These are phyloP conservation scores for Cardamine occulta DNA, from an alignment of 345 rosid species.

Conservation along the genomic window DNA sequence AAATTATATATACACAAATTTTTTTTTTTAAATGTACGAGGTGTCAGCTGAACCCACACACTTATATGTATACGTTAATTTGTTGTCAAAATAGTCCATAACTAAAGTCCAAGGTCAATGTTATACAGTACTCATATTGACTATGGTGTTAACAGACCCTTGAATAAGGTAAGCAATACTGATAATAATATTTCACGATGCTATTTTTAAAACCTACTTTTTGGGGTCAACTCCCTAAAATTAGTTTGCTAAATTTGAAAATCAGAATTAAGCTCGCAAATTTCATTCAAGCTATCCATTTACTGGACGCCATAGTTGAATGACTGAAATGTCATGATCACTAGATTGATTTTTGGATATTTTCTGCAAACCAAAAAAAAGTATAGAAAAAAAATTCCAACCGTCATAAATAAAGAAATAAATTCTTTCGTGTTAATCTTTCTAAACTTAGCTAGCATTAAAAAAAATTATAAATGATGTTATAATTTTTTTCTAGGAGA, in stretches of 20 bases:
- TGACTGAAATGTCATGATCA: constrained; percentile 20
- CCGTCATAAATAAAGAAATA: too few relatives aligned
- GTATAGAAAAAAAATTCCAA: neutral
- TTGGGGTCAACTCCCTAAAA: neutral
- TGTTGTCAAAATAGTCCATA: constrained; percentile 11
- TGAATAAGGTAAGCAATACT: constrained; percentile 9
- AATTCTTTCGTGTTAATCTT: too few relatives aligned
- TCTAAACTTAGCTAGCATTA: neutral
- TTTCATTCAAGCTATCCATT: constrained; percentile 5
- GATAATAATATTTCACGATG: constrained; percentile 20
- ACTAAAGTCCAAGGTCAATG: constrained; percentile 28
- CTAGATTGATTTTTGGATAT: neutral
- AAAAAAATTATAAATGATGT: too few relatives aligned
- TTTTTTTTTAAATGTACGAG: too few relatives aligned
- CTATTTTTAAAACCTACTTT: neutral
- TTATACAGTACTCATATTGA: constrained; percentile 32
- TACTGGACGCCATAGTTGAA: constrained; percentile 36
- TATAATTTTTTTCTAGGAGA: neutral
- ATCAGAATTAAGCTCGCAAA: neutral
- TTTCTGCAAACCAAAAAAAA: neutral
- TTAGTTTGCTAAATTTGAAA: neutral
- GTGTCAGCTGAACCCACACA: too few relatives aligned
- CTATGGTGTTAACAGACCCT: constrained; percentile 20
- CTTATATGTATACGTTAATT: constrained; percentile 33
- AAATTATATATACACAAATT: too few relatives aligned